Base-by-base conservation (phyloP, 2,329 filamentous ascomycete species). In the Lecanicillium sp. region DNA sequence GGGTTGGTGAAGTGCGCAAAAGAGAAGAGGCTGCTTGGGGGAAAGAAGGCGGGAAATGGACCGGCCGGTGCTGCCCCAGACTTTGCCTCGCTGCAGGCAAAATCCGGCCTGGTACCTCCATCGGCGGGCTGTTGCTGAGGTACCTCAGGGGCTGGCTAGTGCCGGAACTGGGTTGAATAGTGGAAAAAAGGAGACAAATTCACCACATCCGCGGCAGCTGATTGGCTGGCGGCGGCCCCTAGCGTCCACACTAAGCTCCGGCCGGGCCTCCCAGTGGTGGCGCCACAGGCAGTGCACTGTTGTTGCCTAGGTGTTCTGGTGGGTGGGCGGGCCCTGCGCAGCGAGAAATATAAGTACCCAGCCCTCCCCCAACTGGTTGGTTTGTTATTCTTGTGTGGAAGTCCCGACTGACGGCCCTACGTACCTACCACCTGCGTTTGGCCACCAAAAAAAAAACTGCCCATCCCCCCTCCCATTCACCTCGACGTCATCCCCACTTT, bases 281-380 rank as follows among this genome's bases (percentile, higher is more conserved):
- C 64, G 62, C 65, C 63, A 68, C 65, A 58, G 51, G 53, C 55
- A 54, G 57, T 58, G 59, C 55, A 54, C 56, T 58, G 59, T 58
- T 55, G 62, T 57, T 65, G 63, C 63, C 64, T 66, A 52, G 64
- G 59, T 25, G 22, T 25, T 6, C 22, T 6, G 22, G 22, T 25
- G 22, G 22, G 22, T 25, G 22, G 22, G 22, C 22, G 22, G 62
- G 52, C 49, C 54, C 53, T 59, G 60, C 58, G 54, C 55, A 49
- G 47, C 45, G 55, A 72, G 69, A 73, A 73, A 67, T 75, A 75
- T 75, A 75, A 74, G 64, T 64, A 72, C 62, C 57, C 55, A 58
- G 58, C 58, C 63, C 63, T 68, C 69, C 71, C 72, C 70, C 72
- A 65, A 60, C 65, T 61, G 65, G 54, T 58, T 59, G 59, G 65